Conservation (phyloP, 306 rosid genomes). For the Cucurbita pepo region DNA sequence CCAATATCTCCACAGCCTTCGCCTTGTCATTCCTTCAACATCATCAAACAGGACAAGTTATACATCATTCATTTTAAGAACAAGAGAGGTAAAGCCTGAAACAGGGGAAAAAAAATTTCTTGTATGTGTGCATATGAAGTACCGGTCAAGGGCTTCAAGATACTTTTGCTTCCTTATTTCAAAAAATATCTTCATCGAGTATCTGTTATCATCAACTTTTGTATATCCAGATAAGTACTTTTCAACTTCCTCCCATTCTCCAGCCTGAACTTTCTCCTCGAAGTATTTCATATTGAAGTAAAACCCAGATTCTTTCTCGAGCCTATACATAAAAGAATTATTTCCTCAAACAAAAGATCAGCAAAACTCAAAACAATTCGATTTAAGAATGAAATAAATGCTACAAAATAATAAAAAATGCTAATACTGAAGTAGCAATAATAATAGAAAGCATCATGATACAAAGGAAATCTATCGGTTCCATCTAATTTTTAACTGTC, state of each 20-base stretch:
- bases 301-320: slow-evolving; percentile 83
- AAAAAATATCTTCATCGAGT: slow-evolving; percentile 79
- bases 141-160: slow-evolving; percentile 93
- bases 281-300: slow-evolving; percentile 87
- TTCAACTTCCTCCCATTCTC: slow-evolving; percentile 92
- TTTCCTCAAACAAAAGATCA: background rate
- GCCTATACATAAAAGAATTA: slow-evolving; percentile 22
- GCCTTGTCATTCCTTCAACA: slow-evolving; percentile 52
- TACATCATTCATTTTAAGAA: background rate
- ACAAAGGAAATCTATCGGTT: background rate
- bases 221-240: slow-evolving; percentile 74
- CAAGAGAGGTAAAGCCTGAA: background rate
- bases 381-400: background rate
- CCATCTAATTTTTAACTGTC: background rate
- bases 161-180: slow-evolving; percentile 88
- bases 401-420: background rate
- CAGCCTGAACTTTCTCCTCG: slow-evolving; percentile 72
- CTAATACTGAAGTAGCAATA: background rate
- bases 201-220: slow-evolving; percentile 77
- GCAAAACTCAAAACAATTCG: background rate
- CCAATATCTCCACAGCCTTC: slow-evolving; percentile 66
- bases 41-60: background rate
- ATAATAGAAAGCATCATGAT: background rate
- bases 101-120: background rate
- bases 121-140: slow-evolving; percentile 1